Evolutionary conservation across 192 early-diverging fungal species (phyloP).

Genomic region (Thamnidium elegans): DNA sequence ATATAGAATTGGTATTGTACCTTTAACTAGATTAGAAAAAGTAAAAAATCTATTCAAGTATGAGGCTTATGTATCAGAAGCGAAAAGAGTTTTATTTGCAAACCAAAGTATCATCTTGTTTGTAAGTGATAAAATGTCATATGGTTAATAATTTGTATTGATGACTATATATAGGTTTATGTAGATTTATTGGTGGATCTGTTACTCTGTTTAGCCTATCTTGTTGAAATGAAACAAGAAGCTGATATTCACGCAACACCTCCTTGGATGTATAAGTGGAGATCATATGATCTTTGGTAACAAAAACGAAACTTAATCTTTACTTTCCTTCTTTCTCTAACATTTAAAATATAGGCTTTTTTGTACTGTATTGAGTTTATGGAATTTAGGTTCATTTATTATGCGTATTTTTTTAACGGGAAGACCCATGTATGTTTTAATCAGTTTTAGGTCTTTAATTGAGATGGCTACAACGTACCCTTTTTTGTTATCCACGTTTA

Average conservation of each 20-base stretch:
- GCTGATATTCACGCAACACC: slow-evolving; percentile 37
- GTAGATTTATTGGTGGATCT: slow-evolving; percentile 55
- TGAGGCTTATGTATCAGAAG: background rate
- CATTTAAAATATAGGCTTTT: slow-evolving; percentile 12
- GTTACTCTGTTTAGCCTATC: slow-evolving; percentile 55
- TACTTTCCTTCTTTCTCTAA: background rate
- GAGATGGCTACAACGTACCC: slow-evolving; percentile 53
- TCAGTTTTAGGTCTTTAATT: slow-evolving; percentile 46
- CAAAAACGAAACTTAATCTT: background rate
- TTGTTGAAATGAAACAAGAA: slow-evolving; percentile 55
- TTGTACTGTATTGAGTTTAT: slow-evolving; percentile 24
- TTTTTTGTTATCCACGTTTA: slow-evolving; percentile 47
- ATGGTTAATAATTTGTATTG: background rate
- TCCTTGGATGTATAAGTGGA: slow-evolving; percentile 50
- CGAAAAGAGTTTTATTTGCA: slow-evolving; percentile 11
- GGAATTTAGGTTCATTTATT: slow-evolving; percentile 33
- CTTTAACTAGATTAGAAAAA: background rate
- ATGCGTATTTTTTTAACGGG: slow-evolving; percentile 32
- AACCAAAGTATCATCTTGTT: slow-evolving; percentile 27
- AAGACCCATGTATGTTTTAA: slow-evolving; percentile 33
- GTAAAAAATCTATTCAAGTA: slow-evolving; percentile 6
- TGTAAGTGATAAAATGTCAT: slow-evolving; percentile 18
- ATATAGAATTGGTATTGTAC: background rate
- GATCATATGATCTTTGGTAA: slow-evolving; percentile 46
- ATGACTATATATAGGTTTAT: slow-evolving; percentile 36